These are phyloP conservation scores for Amanita exitialis DNA, from an alignment of 768 basidiomycete species.

Conservation along the genomic window DNA sequence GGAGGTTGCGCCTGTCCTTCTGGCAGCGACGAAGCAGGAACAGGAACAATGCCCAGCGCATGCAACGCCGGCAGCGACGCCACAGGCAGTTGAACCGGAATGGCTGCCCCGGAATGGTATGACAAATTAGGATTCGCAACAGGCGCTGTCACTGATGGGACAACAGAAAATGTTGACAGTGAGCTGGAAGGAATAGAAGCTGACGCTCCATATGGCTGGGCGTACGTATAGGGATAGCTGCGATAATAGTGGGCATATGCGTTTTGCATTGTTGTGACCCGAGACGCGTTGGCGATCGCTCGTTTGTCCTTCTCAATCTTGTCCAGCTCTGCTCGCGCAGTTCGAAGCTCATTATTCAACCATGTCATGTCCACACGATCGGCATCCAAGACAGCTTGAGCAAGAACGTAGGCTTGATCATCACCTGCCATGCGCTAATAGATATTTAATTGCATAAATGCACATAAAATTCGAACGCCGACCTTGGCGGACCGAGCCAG, in stretches of 20 bases:
- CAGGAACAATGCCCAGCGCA: constrained; percentile 63
- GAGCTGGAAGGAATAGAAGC: constrained; percentile 17
- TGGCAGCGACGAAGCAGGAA: constrained; percentile 44
- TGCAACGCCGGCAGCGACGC: constrained; percentile 55
- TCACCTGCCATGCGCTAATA: constrained; percentile 49
- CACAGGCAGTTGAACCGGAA: constrained; percentile 66
- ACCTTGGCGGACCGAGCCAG: constrained; percentile 50
- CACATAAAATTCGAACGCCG: constrained; percentile 13
- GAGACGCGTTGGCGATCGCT: constrained; percentile 28
- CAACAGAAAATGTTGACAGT: constrained; percentile 22
- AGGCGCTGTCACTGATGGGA: constrained; percentile 19
- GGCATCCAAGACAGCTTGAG: constrained; percentile 53
- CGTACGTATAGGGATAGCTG: constrained; percentile 54
- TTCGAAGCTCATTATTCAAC: constrained; percentile 50
- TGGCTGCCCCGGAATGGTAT: constrained; percentile 28
- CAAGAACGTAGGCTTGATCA: constrained; percentile 53
- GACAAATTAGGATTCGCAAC: constrained; percentile 23
- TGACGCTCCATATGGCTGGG: constrained; percentile 39
- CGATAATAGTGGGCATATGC: constrained; percentile 45
- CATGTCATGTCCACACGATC: constrained; percentile 54
- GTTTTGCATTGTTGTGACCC: constrained; percentile 27
- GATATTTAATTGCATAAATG: neutral
- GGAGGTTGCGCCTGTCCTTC: constrained; percentile 56
- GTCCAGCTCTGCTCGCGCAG: constrained; percentile 55
- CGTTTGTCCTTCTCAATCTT: constrained; percentile 63